These are phyloP conservation scores for Monosporascus sp. DNA, from an alignment of 2,329 filamentous ascomycete genomes.

Conservation along the genomic window DNA sequence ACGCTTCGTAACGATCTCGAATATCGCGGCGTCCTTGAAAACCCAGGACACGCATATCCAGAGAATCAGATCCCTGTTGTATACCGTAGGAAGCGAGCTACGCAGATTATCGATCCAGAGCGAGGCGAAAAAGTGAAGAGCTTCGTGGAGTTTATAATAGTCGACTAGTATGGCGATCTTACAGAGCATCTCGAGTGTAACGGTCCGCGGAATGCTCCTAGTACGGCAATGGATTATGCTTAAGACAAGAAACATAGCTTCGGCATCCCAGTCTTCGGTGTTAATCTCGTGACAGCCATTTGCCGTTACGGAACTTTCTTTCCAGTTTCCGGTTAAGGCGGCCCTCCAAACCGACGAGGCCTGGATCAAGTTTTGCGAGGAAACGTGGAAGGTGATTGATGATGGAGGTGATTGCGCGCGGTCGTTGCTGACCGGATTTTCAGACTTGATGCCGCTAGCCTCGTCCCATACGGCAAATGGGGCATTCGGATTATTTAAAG, in stretches of 20 bases:
- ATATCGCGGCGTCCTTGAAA: neutral
- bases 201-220: constrained; percentile 11
- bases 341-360: neutral
- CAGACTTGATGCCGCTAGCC: neutral
- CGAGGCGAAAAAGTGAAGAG: constrained; percentile 5
- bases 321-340: neutral
- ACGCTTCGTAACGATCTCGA: constrained; percentile 5
- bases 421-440: neutral
- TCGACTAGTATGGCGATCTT: constrained; percentile 25
- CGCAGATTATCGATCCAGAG: constrained; percentile 10
- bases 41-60: constrained; percentile 7
- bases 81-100: neutral
- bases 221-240: constrained; percentile 24
- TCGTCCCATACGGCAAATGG: constrained; percentile 4
- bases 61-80: constrained; percentile 6
- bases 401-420: neutral
- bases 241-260: constrained; percentile 9
- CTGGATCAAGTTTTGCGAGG: neutral
- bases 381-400: neutral
- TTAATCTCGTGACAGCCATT: neutral
- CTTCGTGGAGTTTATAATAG: constrained; percentile 26
- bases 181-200: constrained; percentile 19
- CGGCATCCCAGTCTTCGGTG: neutral
- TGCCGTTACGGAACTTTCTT: neutral
- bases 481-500: constrained; percentile 1